Conservation (phyloP, 352 stramenopile species). For the Phytophthora pistaciae region DNA sequence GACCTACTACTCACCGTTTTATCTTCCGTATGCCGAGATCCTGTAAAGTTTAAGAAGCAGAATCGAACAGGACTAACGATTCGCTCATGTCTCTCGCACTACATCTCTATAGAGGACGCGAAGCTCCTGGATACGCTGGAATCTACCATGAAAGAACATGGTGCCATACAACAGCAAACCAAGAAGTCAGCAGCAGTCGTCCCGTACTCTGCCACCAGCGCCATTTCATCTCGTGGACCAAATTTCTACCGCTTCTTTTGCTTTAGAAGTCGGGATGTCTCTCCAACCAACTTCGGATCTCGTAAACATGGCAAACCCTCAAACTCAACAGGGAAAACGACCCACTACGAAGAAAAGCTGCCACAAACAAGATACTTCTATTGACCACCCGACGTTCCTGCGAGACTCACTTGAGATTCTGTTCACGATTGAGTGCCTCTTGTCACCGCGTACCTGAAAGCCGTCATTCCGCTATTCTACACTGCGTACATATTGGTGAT, state of each 20-base stretch:
- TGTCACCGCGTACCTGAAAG: constrained; percentile 44
- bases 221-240: background rate
- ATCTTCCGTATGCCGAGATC: constrained; percentile 10
- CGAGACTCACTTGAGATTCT: constrained; percentile 13
- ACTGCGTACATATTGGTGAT: constrained; percentile 21
- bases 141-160: background rate
- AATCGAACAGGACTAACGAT: background rate
- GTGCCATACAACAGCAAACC: background rate
- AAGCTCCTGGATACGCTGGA: constrained; percentile 16
- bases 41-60: constrained; percentile 13
- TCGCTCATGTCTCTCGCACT: constrained; percentile 18
- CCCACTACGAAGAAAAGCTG: background rate
- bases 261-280: background rate
- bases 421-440: constrained; percentile 40
- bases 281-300: background rate
- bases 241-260: background rate
- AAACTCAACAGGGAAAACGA: background rate
- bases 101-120: constrained; percentile 5
- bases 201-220: background rate
- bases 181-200: constrained; percentile 4
- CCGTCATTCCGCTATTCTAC: constrained; percentile 43
- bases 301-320: background rate
- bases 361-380: background rate
- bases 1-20: constrained; percentile 2
- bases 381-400: background rate